A percentile compares a stretch with the other conserved stretches of the same genome.
Conservation (phyloP, 2,329 filamentous ascomycete species). For the Fusarium sp. region DNA sequence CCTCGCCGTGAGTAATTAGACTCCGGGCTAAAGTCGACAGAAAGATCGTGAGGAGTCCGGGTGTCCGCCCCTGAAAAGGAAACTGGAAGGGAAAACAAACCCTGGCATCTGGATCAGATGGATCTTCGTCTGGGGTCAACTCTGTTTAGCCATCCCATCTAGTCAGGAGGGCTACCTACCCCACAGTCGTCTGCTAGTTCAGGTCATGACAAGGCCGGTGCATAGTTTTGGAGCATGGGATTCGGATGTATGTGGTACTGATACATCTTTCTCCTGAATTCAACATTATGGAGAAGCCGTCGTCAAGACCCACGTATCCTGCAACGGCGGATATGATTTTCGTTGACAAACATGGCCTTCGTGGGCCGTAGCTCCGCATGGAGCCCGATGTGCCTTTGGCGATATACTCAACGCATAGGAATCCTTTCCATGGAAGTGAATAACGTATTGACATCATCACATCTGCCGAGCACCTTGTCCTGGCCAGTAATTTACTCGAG, state of each 20-base stretch:
- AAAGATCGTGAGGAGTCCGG: constrained; percentile 18
- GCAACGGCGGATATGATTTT: not conserved
- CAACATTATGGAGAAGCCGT: not conserved
- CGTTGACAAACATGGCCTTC: constrained; percentile 1
- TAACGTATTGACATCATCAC: not conserved
- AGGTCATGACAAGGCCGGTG: not conserved
- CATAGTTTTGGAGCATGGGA: not conserved
- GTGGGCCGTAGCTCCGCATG: constrained; percentile 10
- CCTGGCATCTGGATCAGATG: constrained; percentile 21
- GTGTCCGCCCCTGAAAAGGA: constrained; percentile 13
- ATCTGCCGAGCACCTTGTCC: not conserved
- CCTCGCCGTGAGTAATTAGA: constrained; percentile 15
- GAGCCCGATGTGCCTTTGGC: not conserved
- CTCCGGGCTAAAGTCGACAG: constrained; percentile 5
- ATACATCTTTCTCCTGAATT: constrained; percentile 1
- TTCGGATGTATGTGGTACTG: not conserved
- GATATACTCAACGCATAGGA: not conserved
- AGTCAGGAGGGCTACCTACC: constrained; percentile 3
- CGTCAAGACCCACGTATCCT: constrained; percentile 2
- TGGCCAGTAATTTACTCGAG: not conserved
- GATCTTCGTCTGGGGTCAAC: constrained; percentile 14
- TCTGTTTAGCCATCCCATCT: constrained; percentile 27
- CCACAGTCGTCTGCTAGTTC: constrained; percentile 5
- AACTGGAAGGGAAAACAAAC: constrained; percentile 22
- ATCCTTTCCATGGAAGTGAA: not conserved